Conservation (phyloP, 176 grass and related monocot species). For the Musa schizocarpa region DNA sequence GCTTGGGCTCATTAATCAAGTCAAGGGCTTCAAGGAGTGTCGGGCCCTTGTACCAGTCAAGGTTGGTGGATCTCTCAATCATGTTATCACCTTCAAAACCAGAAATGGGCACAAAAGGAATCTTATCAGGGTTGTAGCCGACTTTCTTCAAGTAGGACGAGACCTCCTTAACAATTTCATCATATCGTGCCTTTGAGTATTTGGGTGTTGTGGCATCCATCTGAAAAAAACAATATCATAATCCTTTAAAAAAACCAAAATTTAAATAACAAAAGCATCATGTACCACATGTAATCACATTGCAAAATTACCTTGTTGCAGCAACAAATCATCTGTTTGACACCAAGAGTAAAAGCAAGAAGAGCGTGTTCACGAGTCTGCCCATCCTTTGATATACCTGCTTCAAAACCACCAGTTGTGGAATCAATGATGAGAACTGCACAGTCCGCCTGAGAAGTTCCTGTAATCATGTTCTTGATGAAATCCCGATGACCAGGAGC, state of each 20-base stretch:
- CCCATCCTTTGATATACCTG: slow-evolving; percentile 6
- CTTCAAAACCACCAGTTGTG: slow-evolving; percentile 9
- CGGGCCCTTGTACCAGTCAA: slow-evolving; percentile 8
- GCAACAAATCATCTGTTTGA: slow-evolving; percentile 2
- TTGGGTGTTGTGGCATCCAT: slow-evolving; percentile 7
- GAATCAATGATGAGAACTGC: slow-evolving; percentile 11
- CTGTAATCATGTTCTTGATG: slow-evolving; percentile 8
- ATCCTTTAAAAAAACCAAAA: neutral
- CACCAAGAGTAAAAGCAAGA: slow-evolving; percentile 2
- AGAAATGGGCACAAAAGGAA: slow-evolving; percentile 6
- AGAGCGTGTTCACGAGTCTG: slow-evolving; percentile 5
- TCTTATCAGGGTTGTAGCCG: slow-evolving; percentile 2
- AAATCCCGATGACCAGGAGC: slow-evolving; percentile 4
- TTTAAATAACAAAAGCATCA: neutral
- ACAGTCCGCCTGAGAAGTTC: slow-evolving; percentile 11
- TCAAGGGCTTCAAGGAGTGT: neutral
- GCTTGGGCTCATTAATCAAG: slow-evolving; percentile 1
- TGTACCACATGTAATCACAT: neutral
- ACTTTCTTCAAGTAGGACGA: slow-evolving; percentile 6
- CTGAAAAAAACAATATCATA: neutral
- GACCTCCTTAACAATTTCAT: slow-evolving; percentile 6
- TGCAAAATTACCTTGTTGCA: neutral
- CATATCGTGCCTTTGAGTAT: slow-evolving; percentile 4
- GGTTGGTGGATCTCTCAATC: slow-evolving; percentile 4
- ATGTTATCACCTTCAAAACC: slow-evolving; percentile 12